These are phyloP conservation scores for Spathaspora boniae DNA, from an alignment of 805 yeast species.

Conservation along the genomic window DNA sequence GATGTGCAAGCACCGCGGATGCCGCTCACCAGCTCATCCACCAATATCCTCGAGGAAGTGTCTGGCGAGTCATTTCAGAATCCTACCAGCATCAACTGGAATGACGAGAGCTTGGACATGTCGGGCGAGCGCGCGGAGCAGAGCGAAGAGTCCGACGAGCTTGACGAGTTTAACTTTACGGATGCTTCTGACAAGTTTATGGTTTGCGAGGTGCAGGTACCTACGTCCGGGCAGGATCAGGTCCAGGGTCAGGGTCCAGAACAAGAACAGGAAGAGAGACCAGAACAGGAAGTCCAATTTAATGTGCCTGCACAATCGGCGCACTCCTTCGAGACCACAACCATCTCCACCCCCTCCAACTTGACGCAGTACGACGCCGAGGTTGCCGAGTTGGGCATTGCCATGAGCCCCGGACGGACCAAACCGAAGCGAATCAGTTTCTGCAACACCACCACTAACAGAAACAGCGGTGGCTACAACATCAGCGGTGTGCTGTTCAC, in stretches of 20 bases:
- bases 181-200: neutral
- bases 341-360: conserved; percentile 35
- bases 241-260: neutral
- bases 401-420: conserved; percentile 35
- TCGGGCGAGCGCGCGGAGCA: conserved; percentile 11
- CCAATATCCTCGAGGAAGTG: conserved; percentile 12
- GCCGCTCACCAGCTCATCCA: conserved; percentile 8
- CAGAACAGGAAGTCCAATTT: conserved; percentile 2
- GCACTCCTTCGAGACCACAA: conserved; percentile 12
- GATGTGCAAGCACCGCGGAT: conserved; percentile 13
- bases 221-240: too few species aligned
- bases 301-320: conserved; percentile 2
- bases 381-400: conserved; percentile 41
- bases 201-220: too few species aligned
- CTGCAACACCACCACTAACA: conserved; percentile 17
- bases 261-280: neutral
- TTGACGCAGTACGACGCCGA: conserved; percentile 38
- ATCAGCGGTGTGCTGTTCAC: conserved; percentile 5
- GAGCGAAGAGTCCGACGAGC: conserved; percentile 1
- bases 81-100: conserved; percentile 42
- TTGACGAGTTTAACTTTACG: conserved; percentile 4
- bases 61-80: conserved; percentile 28
- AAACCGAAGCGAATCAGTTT: conserved; percentile 25
- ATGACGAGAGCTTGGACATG: conserved; percentile 33
- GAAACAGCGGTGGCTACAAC: neutral